Percentiles rank a stretch among this genome's conserved stretches.
These are phyloP conservation scores for Tolypocladium nubicola DNA, from an alignment of 2,329 filamentous ascomycete genomes.

Conservation along the genomic window DNA sequence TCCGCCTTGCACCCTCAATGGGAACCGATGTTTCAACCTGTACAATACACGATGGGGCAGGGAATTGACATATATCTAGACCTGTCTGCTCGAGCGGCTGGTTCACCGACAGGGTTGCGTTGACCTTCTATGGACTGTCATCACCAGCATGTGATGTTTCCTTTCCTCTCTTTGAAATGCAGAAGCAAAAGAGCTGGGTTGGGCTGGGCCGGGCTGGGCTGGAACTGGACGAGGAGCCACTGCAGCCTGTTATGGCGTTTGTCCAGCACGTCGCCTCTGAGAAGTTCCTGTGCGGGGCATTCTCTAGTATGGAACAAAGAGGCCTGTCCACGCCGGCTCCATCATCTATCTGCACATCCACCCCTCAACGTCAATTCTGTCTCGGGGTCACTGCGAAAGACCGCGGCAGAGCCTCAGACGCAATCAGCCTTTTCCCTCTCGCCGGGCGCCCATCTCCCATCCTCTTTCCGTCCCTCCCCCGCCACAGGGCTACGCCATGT, in stretches of 20 bases:
- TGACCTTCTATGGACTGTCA: neutral
- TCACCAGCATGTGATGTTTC: neutral
- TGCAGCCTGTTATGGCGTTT: neutral
- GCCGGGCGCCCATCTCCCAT: neutral
- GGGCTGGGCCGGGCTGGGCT: neutral
- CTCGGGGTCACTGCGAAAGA: neutral
- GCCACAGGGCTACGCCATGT: slow-evolving; percentile 29
- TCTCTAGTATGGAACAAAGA: neutral
- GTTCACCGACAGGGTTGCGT: neutral
- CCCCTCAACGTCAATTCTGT: neutral
- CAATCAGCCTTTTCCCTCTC: neutral
- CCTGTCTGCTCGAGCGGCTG: neutral
- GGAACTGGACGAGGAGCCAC: neutral
- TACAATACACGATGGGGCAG: neutral
- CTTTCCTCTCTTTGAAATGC: neutral
- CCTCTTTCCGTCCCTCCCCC: neutral
- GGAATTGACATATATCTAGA: neutral
- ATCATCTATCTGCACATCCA: neutral
- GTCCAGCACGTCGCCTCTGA: neutral
- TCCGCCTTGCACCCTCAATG: neutral
- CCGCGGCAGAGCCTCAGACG: neutral
- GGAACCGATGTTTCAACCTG: neutral
- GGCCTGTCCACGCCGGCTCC: neutral
- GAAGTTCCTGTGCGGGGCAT: neutral
- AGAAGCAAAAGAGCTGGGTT: neutral